Base-by-base conservation (phyloP, 768 basidiomycete genomes). In the Myochromella boudieri region DNA sequence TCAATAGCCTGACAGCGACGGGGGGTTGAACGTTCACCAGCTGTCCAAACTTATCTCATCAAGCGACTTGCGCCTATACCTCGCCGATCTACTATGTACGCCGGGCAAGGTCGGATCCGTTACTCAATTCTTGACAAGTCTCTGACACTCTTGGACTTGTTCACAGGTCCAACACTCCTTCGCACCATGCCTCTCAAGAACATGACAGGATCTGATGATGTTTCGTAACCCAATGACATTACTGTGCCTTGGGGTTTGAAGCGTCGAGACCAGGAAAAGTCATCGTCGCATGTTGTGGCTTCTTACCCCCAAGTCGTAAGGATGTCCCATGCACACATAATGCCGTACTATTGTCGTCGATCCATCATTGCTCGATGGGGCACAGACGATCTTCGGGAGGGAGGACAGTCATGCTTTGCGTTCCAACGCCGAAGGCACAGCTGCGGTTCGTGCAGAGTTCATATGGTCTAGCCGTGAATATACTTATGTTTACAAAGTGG, bases 121-220 rank as follows among this genome's bases (percentile, higher is more conserved):
- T 43, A 32, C 17, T 22, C 22, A 31, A 1, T 15, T 43, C 40
- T 14, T 43, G 40, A 43, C 41, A 43, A 22, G 36, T 27, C 22
- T 20, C 12, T 21, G 21, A 47, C 25, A 40, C 25, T 34, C 20
- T 44, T 26, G 33, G 31, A 32, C 21, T 37, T 20, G 18, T n/a
- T 21, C 41, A 25, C 25, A 38, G 34, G 32, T 32, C 40, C 14
- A 45, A 18, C 21, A 12, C 40, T 10, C 38, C 39, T 31, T n/a
- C n/a, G 31, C 21, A 21, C 32, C 38, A 48, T 36, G 32, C 10
- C 27, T 21, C 2, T 39, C 31, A 33, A 27, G 31, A 27, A 28
- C 22, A 27, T 39, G 51, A 47, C 45, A 47, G 46, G 41, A 48
- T 52, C 46, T 52, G 41, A 52, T 47, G 46, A 47, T 52, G 51